Conservation (phyloP, 495 filamentous ascomycete species). For the Aspergillus coremiiformis region DNA sequence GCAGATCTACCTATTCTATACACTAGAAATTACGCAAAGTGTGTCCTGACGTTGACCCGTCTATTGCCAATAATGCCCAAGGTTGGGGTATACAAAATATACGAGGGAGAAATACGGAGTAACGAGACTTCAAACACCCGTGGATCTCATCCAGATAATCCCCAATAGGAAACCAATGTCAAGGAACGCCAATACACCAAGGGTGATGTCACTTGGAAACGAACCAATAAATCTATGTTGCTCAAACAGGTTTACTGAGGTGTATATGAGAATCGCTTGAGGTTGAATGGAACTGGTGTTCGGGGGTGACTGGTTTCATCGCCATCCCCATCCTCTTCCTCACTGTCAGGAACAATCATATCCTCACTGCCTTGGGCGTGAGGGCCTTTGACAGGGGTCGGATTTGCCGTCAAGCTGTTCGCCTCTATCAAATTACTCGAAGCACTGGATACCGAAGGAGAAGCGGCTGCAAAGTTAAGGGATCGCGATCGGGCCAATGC, state of each 20-base stretch:
- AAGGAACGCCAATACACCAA: constrained; percentile 10
- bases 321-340: constrained; percentile 38
- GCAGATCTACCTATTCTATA: too few species aligned
- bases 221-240: constrained; percentile 6
- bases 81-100: constrained; percentile 1
- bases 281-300: constrained; percentile 29
- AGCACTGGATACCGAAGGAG: constrained; percentile 3
- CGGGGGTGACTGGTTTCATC: constrained; percentile 3
- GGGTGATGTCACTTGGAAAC: constrained; percentile 1
- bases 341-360: constrained; percentile 61
- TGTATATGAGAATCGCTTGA: constrained; percentile 50
- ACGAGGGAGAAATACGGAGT: not conserved
- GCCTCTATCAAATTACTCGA: not conserved
- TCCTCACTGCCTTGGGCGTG: constrained; percentile 63
- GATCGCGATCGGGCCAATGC: constrained; percentile 39
- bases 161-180: not conserved
- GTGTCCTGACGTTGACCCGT: not conserved
- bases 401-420: not conserved
- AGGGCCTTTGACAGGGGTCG: not conserved
- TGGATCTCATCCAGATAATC: not conserved
- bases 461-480: constrained; percentile 21
- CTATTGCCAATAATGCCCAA: constrained; percentile 5
- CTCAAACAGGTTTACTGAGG: constrained; percentile 16
- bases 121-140: not conserved
- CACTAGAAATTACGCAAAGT: not conserved